Base-by-base conservation (phyloP, 371 early-diverging fungal genomes). In the Phascolomyces articulosus region DNA sequence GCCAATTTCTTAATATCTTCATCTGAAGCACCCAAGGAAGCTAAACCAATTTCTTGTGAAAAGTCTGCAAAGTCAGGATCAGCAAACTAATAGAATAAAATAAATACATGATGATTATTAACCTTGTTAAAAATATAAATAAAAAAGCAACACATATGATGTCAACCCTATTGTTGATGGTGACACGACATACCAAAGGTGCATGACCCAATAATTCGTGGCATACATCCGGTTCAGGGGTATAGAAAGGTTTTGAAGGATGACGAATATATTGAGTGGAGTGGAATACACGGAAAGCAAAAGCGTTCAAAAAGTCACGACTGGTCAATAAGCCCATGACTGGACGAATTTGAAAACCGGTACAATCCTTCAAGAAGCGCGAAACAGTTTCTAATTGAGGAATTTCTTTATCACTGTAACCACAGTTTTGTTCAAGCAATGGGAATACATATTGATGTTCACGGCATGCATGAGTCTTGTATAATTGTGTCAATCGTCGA, bases 261-360 rank as follows among this genome's bases (percentile, higher is more conserved):
- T 98, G 97, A 18, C 97, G 91, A 69, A 97, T 95, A 73, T 98
- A 98, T 83, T 98, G 97, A 10, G 98, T 98, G 40, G 93, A 92
- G 73, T 96, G 94, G 84, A 98, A 97, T 4, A 98, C 97, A 55
- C 98, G 87, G 87, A 98, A 98, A 2, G 97, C 98, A 70, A 98
- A 89, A n/a, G 94, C 93, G 71, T 97, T 97, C 69, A 98, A 76
- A 76, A 98, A 98, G 77, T 98, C 96, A 41, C 98, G 85, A 31
- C 95, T 91, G 20, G 94, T 91, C 56, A 98, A 83, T 20, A 98
- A 80, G 4, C 97, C 98, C 95, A 95, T 96, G 59, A 96, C 96
- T 13, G 98, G 97, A 40, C 98, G 91, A 67, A 98, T 70, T 20
- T 96, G 95, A 74, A 95, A 98, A 0, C 98, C 98, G 3, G 97